Percentiles rank a stretch among this genome's conserved stretches.
These are phyloP conservation scores for Backusella tuberculispora DNA, from an alignment of 192 early-diverging fungal species.

Conservation along the genomic window DNA sequence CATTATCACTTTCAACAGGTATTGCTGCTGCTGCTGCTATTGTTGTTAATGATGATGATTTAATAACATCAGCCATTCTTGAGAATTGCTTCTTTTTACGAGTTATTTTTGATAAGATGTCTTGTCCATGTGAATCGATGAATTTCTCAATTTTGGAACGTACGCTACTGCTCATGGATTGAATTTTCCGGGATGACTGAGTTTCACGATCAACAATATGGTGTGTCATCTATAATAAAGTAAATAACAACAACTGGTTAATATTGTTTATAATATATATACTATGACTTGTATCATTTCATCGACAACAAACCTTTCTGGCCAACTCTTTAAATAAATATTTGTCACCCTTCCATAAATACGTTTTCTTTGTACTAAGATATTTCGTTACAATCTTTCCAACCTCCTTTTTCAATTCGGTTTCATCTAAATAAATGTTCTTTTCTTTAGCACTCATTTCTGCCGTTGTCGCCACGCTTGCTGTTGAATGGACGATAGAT, in stretches of 20 bases:
- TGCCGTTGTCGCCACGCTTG: no score
- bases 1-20: neutral
- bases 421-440: conserved; percentile 8
- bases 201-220: conserved; percentile 57
- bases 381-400: conserved; percentile 41
- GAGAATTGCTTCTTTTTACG: conserved; percentile 24
- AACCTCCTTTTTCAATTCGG: conserved; percentile 42
- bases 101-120: conserved; percentile 30
- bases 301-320: conserved; percentile 42
- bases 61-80: no score
- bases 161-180: conserved; percentile 40
- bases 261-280: neutral
- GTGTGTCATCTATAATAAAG: conserved; percentile 51
- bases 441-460: no score
- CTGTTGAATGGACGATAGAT: neutral
- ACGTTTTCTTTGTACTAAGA: conserved; percentile 50
- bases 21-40: no score
- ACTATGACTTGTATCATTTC: neutral
- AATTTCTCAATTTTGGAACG: conserved; percentile 56
- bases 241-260: neutral
- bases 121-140: conserved; percentile 45
- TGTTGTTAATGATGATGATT: neutral
- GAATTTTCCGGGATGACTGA: conserved; percentile 47
- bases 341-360: conserved; percentile 51
- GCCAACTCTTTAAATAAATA: conserved; percentile 57